Evolutionary conservation across 495 filamentous ascomycete species (phyloP).

Genomic region (Podospora anserina): DNA sequence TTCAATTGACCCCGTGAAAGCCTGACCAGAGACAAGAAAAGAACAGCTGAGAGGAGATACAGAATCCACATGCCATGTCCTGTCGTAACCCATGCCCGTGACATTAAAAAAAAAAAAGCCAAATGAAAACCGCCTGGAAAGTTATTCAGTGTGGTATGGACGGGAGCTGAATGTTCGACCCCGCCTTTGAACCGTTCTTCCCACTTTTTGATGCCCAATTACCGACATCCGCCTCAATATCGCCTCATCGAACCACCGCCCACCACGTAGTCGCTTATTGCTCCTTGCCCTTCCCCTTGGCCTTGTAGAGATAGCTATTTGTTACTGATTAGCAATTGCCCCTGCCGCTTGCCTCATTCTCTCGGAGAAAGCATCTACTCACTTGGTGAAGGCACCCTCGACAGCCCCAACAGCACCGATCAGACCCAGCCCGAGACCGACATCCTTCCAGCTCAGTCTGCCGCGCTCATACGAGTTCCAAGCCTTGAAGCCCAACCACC

Average conservation of each 20-base stretch:
- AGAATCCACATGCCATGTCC: not conserved
- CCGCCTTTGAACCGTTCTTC: not conserved
- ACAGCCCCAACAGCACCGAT: slow-evolving; percentile 39
- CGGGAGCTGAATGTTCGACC: no score
- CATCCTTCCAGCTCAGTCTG: slow-evolving; percentile 67
- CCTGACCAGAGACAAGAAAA: slow-evolving; percentile 3
- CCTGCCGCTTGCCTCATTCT: not conserved
- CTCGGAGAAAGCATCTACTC: slow-evolving; percentile 15
- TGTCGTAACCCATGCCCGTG: not conserved
- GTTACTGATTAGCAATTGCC: slow-evolving; percentile 1
- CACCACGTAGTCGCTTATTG: slow-evolving; percentile 21
- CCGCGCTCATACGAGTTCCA: slow-evolving; percentile 56
- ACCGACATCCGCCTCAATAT: not conserved
- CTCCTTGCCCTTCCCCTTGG: slow-evolving; percentile 40
- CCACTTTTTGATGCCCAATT: not conserved
- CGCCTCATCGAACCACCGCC: not conserved
- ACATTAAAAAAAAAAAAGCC: not conserved
- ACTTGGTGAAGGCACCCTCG: slow-evolving; percentile 44
- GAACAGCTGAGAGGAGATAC: slow-evolving; percentile 4
- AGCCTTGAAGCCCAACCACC: slow-evolving; percentile 46
- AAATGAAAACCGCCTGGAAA: not conserved
- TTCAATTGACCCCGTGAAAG: not conserved
- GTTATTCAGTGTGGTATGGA: no score
- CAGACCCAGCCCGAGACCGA: slow-evolving; percentile 61
- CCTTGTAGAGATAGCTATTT: slow-evolving; percentile 32